Evolutionary conservation across 116 monocot species (phyloP).

Genomic region (Dioscorea cayenensis): DNA sequence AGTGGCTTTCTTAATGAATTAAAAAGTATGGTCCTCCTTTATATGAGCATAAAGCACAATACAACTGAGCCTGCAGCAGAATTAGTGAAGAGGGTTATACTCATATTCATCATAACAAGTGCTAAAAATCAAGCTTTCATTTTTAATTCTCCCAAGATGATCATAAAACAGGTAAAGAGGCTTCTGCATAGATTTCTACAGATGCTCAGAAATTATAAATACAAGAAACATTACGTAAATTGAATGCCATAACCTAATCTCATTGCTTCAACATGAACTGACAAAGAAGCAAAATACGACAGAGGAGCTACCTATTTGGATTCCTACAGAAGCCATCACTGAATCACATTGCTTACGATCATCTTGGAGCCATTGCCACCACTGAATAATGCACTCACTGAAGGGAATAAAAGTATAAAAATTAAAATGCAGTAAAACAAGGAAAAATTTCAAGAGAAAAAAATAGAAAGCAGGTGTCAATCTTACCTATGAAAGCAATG

Average conservation of each 20-base stretch:
- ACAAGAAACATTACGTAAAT: too few species aligned
- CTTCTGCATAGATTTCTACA: too few species aligned
- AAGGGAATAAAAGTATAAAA: slow-evolving; percentile 5
- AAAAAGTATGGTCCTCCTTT: too few species aligned
- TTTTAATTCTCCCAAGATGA: too few species aligned
- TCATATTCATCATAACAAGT: too few species aligned
- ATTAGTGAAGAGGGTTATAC: too few species aligned
- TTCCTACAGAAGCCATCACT: slow-evolving; percentile 12
- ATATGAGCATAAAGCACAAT: too few species aligned
- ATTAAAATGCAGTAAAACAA: background rate
- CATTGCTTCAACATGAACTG: background rate
- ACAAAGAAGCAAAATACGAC: background rate
- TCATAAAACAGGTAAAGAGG: too few species aligned
- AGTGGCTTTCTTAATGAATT: too few species aligned
- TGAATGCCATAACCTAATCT: background rate
- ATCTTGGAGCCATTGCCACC: slow-evolving; percentile 75
- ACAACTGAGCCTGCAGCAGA: too few species aligned
- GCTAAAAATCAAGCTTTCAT: too few species aligned
- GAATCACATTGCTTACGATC: slow-evolving; percentile 10
- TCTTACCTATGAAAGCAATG: slow-evolving; percentile 94
- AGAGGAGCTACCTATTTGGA: slow-evolving; percentile 21
- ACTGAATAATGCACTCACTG: slow-evolving; percentile 78
- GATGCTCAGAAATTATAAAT: too few species aligned
- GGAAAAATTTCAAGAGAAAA: background rate
- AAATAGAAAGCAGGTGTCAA: background rate